These are phyloP conservation scores for Clavispora asparagi DNA, from an alignment of 805 yeast species.

Conservation along the genomic window DNA sequence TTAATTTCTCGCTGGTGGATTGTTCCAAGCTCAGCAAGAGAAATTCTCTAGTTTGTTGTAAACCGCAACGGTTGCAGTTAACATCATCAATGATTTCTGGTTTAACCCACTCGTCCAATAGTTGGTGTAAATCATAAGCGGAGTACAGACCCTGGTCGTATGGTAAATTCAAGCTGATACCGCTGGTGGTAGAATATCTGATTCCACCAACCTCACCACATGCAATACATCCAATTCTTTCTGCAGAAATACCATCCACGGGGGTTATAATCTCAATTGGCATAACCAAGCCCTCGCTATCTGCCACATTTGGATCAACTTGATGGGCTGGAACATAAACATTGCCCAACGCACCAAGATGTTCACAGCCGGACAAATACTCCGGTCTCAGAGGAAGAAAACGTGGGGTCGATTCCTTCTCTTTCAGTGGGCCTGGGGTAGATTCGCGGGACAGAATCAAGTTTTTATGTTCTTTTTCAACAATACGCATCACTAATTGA, in stretches of 20 bases:
- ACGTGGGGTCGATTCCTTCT: conserved; percentile 9
- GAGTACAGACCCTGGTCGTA: conserved; percentile 33
- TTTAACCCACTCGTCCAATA: conserved; percentile 61
- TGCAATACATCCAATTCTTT: conserved; percentile 80
- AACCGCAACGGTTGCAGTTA: conserved; percentile 89
- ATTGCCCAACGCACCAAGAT: conserved; percentile 55
- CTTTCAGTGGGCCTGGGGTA: conserved; percentile 19
- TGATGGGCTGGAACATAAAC: conserved; percentile 70
- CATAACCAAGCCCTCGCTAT: conserved; percentile 38
- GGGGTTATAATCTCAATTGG: conserved; percentile 72
- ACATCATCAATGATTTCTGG: conserved; percentile 91
- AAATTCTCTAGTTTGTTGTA: conserved; percentile 54
- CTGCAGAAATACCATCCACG: conserved; percentile 84
- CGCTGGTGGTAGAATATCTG: conserved; percentile 72
- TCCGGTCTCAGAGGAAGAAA: conserved; percentile 21
- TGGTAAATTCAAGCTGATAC: conserved; percentile 68
- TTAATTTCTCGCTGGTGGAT: conserved; percentile 31
- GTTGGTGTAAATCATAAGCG: conserved; percentile 39
- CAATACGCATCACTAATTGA: conserved; percentile 64
- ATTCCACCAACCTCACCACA: conserved; percentile 96
- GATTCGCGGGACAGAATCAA: conserved; percentile 14
- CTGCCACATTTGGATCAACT: conserved; percentile 63
- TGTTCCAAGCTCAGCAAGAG: conserved; percentile 38
- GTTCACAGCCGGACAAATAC: conserved; percentile 34
- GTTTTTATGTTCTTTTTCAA: conserved; percentile 54